Percentiles rank a stretch among this genome's conserved stretches.
phyloP scores from a whole-genome alignment of 75 land plant genomes.

The Selaginella tamariscina region DNA sequence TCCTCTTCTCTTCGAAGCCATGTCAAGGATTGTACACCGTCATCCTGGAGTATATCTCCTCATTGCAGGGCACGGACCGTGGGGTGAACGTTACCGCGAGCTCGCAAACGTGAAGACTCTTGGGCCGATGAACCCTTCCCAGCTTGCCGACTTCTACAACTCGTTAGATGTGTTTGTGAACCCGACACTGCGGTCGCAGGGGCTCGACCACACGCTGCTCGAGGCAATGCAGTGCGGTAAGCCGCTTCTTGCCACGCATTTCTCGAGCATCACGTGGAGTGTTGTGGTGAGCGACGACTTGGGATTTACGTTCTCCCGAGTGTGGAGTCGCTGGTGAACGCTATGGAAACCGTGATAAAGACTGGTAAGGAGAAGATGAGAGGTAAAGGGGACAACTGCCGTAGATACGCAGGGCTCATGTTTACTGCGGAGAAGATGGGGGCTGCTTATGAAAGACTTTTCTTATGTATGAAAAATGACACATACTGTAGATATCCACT shows the following conservation, averaged over 20 bases:
- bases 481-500: conserved; percentile 40
- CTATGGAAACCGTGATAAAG: conserved; percentile 28
- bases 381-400: conserved; percentile 36
- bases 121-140: conserved; percentile 34
- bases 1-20: conserved; percentile 46
- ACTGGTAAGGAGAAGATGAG: conserved; percentile 32
- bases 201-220: conserved; percentile 62
- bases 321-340: conserved; percentile 36
- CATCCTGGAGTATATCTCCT: conserved; percentile 35
- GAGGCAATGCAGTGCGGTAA: conserved; percentile 81
- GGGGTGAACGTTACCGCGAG: conserved; percentile 48
- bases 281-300: conserved; percentile 43
- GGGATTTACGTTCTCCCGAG: conserved; percentile 67
- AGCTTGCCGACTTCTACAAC: conserved; percentile 49
- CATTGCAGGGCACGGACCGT: conserved; percentile 67
- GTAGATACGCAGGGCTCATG: conserved; percentile 37
- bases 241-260: conserved; percentile 52
- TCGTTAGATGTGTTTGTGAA: conserved; percentile 60
- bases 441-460: conserved; percentile 55
- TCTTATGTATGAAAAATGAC: conserved; percentile 45
- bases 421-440: conserved; percentile 63
- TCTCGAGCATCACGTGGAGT: conserved; percentile 55
- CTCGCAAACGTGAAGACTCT: conserved; percentile 30
- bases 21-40: conserved; percentile 20
- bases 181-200: conserved; percentile 65